Percentiles rank a stretch among this genome's conserved stretches.
Conservation (phyloP, 129 eudicot species). For the Ambrosia trifida region DNA sequence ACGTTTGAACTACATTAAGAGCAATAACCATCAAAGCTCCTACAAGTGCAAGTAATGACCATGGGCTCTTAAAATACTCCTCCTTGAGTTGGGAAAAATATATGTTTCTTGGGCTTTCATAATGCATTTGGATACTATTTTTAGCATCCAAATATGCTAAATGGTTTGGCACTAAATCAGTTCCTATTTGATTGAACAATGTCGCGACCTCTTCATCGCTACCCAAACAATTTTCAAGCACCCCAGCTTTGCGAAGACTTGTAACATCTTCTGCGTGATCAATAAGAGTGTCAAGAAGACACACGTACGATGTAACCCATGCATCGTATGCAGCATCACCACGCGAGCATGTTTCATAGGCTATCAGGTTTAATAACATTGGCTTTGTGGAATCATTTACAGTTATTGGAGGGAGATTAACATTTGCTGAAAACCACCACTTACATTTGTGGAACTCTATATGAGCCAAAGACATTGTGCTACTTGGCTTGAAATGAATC, state of each 20-base stretch:
- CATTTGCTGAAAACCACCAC: conserved; percentile 10
- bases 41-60: conserved; percentile 43
- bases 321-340: conserved; percentile 11
- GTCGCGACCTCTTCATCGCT: conserved; percentile 35
- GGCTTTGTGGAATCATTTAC: conserved; percentile 37
- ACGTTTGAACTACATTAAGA: conserved; percentile 43
- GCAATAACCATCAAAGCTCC: conserved; percentile 34
- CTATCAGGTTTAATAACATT: conserved; percentile 40
- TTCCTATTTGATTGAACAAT: conserved; percentile 34
- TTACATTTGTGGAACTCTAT: neutral
- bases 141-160: conserved; percentile 7
- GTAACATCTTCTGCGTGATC: conserved; percentile 35
- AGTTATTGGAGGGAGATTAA: conserved; percentile 33
- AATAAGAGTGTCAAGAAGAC: conserved; percentile 38
- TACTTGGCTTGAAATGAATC: conserved; percentile 29
- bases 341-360: conserved; percentile 38
- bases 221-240: conserved; percentile 24
- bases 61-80: conserved; percentile 42
- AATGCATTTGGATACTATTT: conserved; percentile 22
- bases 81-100: conserved; percentile 29
- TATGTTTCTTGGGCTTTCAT: conserved; percentile 16
- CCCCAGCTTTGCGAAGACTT: conserved; percentile 20
- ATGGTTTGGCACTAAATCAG: conserved; percentile 15
- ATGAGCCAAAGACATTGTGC: conserved; percentile 6
- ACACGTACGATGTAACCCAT: conserved; percentile 38